Conservation (phyloP, 352 stramenopile genomes). For the Globisporangium camurandrum region DNA sequence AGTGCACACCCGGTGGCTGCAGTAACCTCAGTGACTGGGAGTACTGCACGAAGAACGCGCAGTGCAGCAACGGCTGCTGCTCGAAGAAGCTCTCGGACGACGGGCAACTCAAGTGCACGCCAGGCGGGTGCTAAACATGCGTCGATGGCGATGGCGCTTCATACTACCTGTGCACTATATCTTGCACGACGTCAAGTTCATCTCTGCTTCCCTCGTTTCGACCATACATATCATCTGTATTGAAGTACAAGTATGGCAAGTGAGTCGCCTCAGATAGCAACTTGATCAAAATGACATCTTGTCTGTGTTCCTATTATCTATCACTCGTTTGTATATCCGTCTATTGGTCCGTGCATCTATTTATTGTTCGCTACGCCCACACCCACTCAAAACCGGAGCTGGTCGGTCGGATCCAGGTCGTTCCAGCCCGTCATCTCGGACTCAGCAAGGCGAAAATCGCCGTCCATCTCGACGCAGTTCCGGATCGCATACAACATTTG, state of each 20-base stretch:
- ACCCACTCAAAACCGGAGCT: constrained; percentile 3
- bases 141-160: background rate
- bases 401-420: constrained; percentile 5
- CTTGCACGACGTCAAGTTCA: background rate
- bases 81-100: constrained; percentile 19
- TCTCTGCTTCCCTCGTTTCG: background rate
- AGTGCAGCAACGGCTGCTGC: constrained; percentile 12
- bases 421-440: constrained; percentile 27
- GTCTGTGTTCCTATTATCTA: too few relatives aligned
- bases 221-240: too few relatives aligned
- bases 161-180: background rate
- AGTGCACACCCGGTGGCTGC: background rate
- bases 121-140: constrained; percentile 1
- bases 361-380: background rate
- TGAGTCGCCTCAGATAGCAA: too few relatives aligned
- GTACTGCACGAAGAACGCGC: background rate
- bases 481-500: constrained; percentile 75
- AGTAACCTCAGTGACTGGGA: constrained; percentile 4
- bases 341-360: background rate
- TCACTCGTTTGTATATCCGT: too few relatives aligned
- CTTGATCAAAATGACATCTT: too few relatives aligned
- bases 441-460: constrained; percentile 81
- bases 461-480: constrained; percentile 86
- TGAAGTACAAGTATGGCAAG: too few relatives aligned
- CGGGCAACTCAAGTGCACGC: constrained; percentile 16